Base-by-base conservation (phyloP, 768 basidiomycete species). In the Lactarius trivialis region DNA sequence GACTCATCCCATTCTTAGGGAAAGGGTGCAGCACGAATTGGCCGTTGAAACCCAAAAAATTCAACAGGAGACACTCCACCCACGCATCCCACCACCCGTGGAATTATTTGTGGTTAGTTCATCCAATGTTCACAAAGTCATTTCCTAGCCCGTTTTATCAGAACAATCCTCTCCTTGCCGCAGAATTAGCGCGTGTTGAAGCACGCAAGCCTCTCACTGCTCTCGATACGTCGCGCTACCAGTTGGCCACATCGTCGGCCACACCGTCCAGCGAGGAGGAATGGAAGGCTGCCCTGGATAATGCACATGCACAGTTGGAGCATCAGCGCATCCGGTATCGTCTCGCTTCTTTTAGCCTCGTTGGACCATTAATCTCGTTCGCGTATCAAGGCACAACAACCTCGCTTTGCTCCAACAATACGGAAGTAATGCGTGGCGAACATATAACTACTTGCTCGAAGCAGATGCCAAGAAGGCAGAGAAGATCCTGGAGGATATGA, bases 361-460 rank as follows among this genome's bases (percentile, higher is more conserved):
- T 61, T 41, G 32, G 37, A n/a, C 4, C 39, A 32, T 50, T 61
- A 11, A 55, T 49, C 32, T 55, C 30, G n/a, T 57, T 41, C 43
- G 55, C 59, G 8, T 66, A 9, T 32, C 36, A 54, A 96, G 95
- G 65, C 85, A 89, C 67, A 87, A 85, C 24, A 98, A 97, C 76
- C 75, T 92, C 56, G 82, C 86, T 3, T 76, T 98, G 33, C 75
- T 95, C 36, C 86, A 93, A 71, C 86, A 84, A 36, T 94, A 96
- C 70, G 96, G 91, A 4, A 76, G 87, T 19, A 98, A 98, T 76
- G 88, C 90, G 14, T 96, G 91, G 89, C 83, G 89, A 64, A 85
- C 94, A 73, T 86, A 91, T 71, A 98, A 98, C 73, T 93, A 93
- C 70, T 78, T 90, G 34, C 76, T 94, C 26, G 93, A 96, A 72